Evolutionary conservation across 2,329 filamentous ascomycete genomes (phyloP), one percentile per base, ranked within the genome.

Genomic region (Paramyrothecium sp.): DNA sequence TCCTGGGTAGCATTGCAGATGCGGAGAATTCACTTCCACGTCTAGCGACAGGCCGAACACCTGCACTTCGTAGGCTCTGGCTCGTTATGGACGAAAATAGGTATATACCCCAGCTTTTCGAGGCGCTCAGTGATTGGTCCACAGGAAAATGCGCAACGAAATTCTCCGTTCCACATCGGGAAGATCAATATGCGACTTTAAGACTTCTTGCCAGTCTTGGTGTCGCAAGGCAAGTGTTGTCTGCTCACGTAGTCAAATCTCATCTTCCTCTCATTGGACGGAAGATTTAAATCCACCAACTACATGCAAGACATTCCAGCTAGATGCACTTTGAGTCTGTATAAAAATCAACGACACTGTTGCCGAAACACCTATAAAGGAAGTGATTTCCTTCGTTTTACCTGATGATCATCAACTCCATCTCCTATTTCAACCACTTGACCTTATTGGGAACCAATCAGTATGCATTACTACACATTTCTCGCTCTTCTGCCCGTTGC

Each of bases 401-500:
- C 11, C n/a, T 7, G 49, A 33, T 19, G 49, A 33, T 51, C 21
- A n/a, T 26, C 38, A 44, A 44, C 4, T 21, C 22, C 49, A 19
- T 30, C 22, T 11, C 30, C 23, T 3, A n/a, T 17, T 51, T 30
- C 16, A 23, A 51, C n/a, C 12, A 30, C 49, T 13, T 19, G 8
- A 16, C 21, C 22, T 17, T 23, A 21, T n/a, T n/a, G 46, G 12
- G 30, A 16, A 54, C 17, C 51, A 30, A 33, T 30, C 56, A 65
- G 2, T 41, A 67, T 67, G 65, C 63, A 62, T 56, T 53, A 47
- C 23, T 66, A 53, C 38, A 57, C 60, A 23, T 61, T 67, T 21
- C 50, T 67, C 46, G 62, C 63, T 49, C 61, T 67, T 41, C 58
- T 67, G 11, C 62, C 64, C 2, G 62, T 54, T 12, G 63, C 62